Evolutionary conservation across 441 rosid species (phyloP), one percentile per base, ranked within the genome.

Genomic region (Flueggea neowawraea): DNA sequence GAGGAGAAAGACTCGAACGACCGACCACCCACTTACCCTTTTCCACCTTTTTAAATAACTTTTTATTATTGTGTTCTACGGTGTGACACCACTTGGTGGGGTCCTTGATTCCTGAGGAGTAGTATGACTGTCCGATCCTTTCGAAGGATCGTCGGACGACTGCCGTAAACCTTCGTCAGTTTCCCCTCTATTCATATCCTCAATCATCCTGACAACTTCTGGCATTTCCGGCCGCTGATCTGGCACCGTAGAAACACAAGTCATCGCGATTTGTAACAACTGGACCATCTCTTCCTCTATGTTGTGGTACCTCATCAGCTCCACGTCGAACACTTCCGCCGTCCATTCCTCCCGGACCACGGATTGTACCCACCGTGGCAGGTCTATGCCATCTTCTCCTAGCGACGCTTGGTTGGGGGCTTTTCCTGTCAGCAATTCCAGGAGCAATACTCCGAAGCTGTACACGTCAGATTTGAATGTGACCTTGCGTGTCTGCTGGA

Each of bases 261-360:
- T 73, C 97, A 94, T 94, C 2, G 98, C 98, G 6, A 91, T 85
- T 60, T 94, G 98, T 56, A 94, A 78, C 68, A 94, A 72, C 78
- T 91, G 98, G 50, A 94, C 98, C 98, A 94, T 94, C 76, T 94
- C 97, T 68, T 94, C 98, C 67, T 94, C 98, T 0, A 91, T 87
- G 83, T 85, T 89, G 52, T 86, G 90, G 56, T 87, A 82, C 63
- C 96, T 75, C 95, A 89, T 85, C 12, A 94, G 68, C 81, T 94
- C 98, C 55, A 86, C 93, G 0, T 94, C 98, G 22, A 94, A 94
- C 0, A 94, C 98, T 78, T 89, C 98, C 0, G 98, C 97, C 7
- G 98, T 94, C 98, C 98, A 94, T 64, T 91, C 98, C 71, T 93
- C 98, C 1, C 97, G 69, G 0, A 93, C 98, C 48, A 93, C 97